phyloP scores from a whole-genome alignment of 495 filamentous ascomycete genomes.

The Thozetella sp. region DNA sequence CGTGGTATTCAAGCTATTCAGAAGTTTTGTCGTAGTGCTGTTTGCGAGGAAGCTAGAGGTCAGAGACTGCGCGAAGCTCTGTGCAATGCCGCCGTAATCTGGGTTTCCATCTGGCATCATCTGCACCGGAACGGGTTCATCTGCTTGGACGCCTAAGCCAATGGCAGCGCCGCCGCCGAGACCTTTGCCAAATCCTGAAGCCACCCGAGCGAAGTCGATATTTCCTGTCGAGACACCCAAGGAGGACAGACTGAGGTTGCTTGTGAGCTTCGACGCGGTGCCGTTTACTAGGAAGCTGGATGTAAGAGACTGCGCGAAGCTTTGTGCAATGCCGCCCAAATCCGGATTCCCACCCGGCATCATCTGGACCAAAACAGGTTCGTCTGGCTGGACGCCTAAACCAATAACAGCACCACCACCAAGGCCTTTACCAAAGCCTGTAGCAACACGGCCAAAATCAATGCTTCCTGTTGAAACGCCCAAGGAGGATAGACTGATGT shows the following conservation, averaged over 20 bases:
- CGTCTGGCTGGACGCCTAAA: not conserved
- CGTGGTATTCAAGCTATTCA: not conserved
- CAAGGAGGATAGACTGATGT: not conserved
- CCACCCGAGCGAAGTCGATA: not conserved
- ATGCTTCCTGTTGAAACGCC: not conserved
- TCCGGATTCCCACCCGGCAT: conserved; percentile 1
- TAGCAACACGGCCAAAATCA: not conserved
- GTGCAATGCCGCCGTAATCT: not conserved
- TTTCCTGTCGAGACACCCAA: not conserved
- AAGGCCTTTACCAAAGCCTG: not conserved
- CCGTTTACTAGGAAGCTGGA: not conserved
- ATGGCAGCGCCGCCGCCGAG: conserved; percentile 2
- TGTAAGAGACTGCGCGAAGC: not conserved
- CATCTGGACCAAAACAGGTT: not conserved
- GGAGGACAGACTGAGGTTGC: not conserved
- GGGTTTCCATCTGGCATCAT: not conserved
- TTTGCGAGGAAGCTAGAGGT: not conserved
- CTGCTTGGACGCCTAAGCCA: conserved; percentile 1
- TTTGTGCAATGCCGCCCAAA: not conserved
- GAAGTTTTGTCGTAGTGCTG: not conserved
- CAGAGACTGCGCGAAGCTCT: conserved; percentile 3
- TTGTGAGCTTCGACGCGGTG: not conserved
- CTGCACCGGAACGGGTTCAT: not conserved
- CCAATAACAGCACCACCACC: conserved; percentile 1
- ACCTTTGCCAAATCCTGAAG: not conserved